Conservation (phyloP, 805 yeast genomes). For the Pichia occidentalis region DNA sequence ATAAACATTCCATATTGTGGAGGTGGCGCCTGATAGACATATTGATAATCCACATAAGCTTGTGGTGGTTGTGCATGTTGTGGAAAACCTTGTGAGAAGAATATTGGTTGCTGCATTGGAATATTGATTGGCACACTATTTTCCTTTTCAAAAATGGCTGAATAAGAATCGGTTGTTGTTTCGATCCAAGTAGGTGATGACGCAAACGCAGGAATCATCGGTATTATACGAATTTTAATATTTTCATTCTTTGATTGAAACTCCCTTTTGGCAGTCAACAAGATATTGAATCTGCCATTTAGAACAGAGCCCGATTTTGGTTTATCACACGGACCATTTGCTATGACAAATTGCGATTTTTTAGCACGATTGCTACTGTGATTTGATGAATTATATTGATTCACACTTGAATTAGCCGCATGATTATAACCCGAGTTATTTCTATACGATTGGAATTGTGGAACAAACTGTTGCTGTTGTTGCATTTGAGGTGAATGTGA, state of each 20-base stretch:
- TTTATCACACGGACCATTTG: constrained; percentile 32
- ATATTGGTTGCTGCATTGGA: constrained; percentile 4
- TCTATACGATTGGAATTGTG: no score
- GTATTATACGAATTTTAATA: background rate
- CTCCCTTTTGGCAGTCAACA: constrained; percentile 39
- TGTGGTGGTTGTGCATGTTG: background rate
- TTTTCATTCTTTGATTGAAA: constrained; percentile 19
- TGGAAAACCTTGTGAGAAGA: background rate
- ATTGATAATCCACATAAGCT: no score
- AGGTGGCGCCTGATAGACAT: no score
- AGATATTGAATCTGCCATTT: constrained; percentile 43
- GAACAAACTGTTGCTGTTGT: constrained; percentile 1
- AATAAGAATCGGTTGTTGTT: constrained; percentile 4
- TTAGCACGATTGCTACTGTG: no score
- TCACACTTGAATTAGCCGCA: no score
- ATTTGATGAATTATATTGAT: no score
- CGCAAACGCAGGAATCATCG: constrained; percentile 5
- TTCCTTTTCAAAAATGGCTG: constrained; percentile 1
- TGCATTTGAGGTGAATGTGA: constrained; percentile 1
- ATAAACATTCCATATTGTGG: no score
- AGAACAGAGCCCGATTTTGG: constrained; percentile 26
- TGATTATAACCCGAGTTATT: no score
- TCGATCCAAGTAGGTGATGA: constrained; percentile 6
- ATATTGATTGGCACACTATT: constrained; percentile 4
- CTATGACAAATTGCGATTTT: constrained; percentile 23